Base-by-base conservation (phyloP, 345 rosid genomes). In the Syzygium jambos region DNA sequence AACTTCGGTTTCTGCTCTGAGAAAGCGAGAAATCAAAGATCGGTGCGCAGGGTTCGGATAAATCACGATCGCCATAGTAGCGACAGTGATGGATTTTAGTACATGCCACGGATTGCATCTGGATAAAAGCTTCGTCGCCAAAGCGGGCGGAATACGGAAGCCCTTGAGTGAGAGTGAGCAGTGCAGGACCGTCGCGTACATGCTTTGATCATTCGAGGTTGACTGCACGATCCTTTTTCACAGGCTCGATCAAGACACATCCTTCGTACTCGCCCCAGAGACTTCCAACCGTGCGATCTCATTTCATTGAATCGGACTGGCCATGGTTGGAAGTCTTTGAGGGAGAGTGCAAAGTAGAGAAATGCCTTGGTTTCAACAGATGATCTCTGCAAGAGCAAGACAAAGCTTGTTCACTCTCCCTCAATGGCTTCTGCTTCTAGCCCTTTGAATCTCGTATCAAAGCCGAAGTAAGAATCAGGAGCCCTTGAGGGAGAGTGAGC, bases 401-500 rank as follows among this genome's bases (percentile, higher is more conserved):
- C 90, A 90, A 85, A 57, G 73, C 55, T 87, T 87, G 88, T 78
- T 88, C 91, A 78, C 88, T 90, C 93, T 89, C 93, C 92, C 91
- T 87, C 90, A 73, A 87, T 84, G 54, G 86, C 91, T 89, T 89
- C 93, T 85, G 68, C 49, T 85, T 89, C 85, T 17, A 23, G 25
- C 41, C 19, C 17, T 23, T 51, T 86, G 53, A 51, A 9, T 25
- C 19, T 57, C 25, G 6, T 5, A 14, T 49, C 17, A 11, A 21
- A 34, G 9, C 34, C 16, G 10, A 1, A 19, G 2, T 30, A 43
- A 68, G 78, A 17, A 80, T 25, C 85, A 87, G 93, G 85, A 83
- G 93, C 90, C 86, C 91, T 85, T 87, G 92, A 78, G 91, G 93
- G 91, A 84, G 93, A 88, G 27, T 86, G 91, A 86, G 85, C 88